Percentiles rank a stretch among this genome's conserved stretches.
phyloP scores from a whole-genome alignment of 2,329 filamentous ascomycete species.

The Didymella exigua region DNA sequence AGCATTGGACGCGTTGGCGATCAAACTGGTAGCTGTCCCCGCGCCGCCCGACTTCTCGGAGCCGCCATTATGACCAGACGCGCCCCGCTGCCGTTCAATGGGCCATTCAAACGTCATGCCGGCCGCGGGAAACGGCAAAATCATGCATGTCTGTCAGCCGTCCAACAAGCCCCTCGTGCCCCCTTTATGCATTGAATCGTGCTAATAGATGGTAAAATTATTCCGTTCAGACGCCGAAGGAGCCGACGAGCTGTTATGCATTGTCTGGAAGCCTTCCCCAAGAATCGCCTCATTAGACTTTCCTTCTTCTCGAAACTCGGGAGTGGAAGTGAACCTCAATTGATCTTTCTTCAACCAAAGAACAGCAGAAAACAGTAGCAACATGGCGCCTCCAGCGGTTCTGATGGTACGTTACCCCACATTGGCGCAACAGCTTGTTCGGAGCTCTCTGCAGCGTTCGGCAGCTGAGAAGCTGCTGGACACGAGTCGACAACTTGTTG shows the following conservation, averaged over 20 bases:
- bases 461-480: background rate
- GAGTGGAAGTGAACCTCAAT: constrained; percentile 12
- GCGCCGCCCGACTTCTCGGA: constrained; percentile 1
- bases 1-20: background rate
- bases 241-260: constrained; percentile 17
- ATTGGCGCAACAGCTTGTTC: constrained; percentile 14
- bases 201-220: constrained; percentile 27
- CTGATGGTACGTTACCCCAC: constrained; percentile 50
- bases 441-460: background rate
- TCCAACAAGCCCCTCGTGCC: constrained; percentile 27
- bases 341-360: background rate
- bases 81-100: constrained; percentile 6
- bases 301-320: constrained; percentile 1
- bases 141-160: constrained; percentile 20
- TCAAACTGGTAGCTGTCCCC: constrained; percentile 9
- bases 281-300: constrained; percentile 11
- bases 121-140: constrained; percentile 42
- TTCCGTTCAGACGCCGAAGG: constrained; percentile 42
- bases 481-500: background rate
- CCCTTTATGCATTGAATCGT: constrained; percentile 29
- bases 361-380: constrained; percentile 15
- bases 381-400: constrained; percentile 57
- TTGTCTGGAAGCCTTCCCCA: constrained; percentile 10
- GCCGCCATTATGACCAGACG: background rate
- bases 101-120: constrained; percentile 18